phyloP scores from a whole-genome alignment of 2,329 filamentous ascomycete genomes.

The Venturia aucupariae region DNA sequence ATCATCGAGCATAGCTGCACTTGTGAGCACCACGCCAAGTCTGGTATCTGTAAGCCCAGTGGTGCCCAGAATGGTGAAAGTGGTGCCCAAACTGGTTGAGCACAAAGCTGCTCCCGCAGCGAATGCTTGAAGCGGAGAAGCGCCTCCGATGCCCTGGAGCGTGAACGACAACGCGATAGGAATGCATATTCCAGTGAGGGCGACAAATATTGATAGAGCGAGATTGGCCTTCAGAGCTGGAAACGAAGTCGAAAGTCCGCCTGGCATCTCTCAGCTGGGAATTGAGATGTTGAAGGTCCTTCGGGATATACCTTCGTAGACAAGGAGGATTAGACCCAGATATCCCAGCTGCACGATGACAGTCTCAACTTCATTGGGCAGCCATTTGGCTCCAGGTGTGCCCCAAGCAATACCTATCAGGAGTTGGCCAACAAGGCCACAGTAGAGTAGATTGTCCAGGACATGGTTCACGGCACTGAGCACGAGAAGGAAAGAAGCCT shows the following conservation, averaged over 20 bases:
- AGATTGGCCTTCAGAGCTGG: constrained; percentile 50
- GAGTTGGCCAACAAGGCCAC: constrained; percentile 63
- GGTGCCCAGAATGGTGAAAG: constrained; percentile 52
- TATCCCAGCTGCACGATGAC: constrained; percentile 60
- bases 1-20: constrained; percentile 75
- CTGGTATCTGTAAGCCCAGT: constrained; percentile 46
- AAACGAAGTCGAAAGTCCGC: constrained; percentile 49
- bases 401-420: constrained; percentile 63
- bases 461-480: constrained; percentile 50
- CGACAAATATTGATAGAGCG: constrained; percentile 51
- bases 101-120: constrained; percentile 64
- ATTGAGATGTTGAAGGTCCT: not conserved
- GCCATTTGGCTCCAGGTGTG: constrained; percentile 53
- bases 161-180: constrained; percentile 60
- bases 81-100: constrained; percentile 66
- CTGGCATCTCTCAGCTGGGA: constrained; percentile 24
- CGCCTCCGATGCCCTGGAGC: constrained; percentile 41
- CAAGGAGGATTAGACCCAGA: constrained; percentile 60
- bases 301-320: constrained; percentile 52
- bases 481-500: constrained; percentile 52
- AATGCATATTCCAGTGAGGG: constrained; percentile 53
- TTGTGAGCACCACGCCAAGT: constrained; percentile 54
- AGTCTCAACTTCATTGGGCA: constrained; percentile 43
- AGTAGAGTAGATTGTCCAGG: constrained; percentile 54
- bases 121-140: constrained; percentile 54